These are phyloP conservation scores for Botryotinia convoluta DNA, from an alignment of 2,329 filamentous ascomycete species.

Conservation along the genomic window DNA sequence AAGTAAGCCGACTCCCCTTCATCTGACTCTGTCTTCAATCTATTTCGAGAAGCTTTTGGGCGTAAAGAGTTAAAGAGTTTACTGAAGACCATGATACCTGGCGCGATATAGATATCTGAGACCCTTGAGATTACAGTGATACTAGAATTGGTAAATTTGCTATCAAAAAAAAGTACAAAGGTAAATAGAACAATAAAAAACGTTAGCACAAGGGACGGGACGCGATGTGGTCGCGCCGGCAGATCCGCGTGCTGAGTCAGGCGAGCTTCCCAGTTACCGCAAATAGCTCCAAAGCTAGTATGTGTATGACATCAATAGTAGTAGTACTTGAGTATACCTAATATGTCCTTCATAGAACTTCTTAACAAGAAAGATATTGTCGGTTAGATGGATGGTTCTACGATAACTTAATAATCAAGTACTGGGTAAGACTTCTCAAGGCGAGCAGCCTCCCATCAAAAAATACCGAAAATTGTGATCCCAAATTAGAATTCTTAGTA, in stretches of 20 bases:
- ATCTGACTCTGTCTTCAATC: constrained; percentile 8
- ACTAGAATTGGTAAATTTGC: not conserved
- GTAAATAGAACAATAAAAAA: not conserved
- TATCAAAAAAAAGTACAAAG: not conserved
- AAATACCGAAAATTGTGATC: not conserved
- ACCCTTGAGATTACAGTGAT: not conserved
- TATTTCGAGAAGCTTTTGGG: constrained; percentile 11
- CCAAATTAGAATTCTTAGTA: constrained; percentile 3
- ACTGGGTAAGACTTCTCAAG: not conserved
- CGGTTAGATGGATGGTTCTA: not conserved
- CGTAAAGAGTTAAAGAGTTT: constrained; percentile 16
- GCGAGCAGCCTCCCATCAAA: not conserved
- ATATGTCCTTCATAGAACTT: not conserved
- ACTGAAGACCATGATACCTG: constrained; percentile 9
- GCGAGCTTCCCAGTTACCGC: constrained; percentile 11
- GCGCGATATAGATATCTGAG: not conserved
- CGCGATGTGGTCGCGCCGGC: not conserved
- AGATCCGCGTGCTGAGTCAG: constrained; percentile 17
- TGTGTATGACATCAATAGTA: not conserved
- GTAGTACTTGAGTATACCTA: not conserved
- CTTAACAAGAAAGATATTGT: not conserved
- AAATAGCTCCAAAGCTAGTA: constrained; percentile 1
- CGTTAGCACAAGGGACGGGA: constrained; percentile 1
- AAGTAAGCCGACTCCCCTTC: constrained; percentile 2
- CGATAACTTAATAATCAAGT: not conserved